Evolutionary conservation across 768 basidiomycete species (phyloP), one percentile per base, ranked within the genome.

Genomic region (Hericium coralloides): DNA sequence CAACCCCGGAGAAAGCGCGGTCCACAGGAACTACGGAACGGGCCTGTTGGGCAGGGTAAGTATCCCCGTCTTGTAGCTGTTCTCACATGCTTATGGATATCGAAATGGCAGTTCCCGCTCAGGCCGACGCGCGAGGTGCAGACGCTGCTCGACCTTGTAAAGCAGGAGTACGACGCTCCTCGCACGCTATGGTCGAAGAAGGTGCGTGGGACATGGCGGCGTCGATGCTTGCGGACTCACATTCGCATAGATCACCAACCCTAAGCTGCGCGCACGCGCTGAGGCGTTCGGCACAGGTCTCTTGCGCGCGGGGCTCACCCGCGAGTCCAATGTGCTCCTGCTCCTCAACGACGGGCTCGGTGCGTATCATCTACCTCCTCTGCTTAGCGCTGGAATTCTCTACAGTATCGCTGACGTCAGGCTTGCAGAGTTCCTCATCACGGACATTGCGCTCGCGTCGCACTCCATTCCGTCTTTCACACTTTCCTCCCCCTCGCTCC

Each of bases 21-120:
- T 94, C 15, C 95, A 95, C 69, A 81, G 95, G 65, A 92, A 90
- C 73, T 97, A 94, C 76, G 82, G 87, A 14, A 92, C 88, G 23
- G 90, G 90, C 14, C 74, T 89, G 57, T 79, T 83, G 82, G 93
- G 82, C 64, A 82, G 86, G 74, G 92, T 85, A 70, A 69, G 81
- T 48, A 18, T 48, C 23, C 52, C 37, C 26, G 18, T 3, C 38
- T 18, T 12, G 20, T 49, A 23, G 20, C 26, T 25, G 23, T 50
- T 12, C 22, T 10, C 49, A 50, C 20, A n/a, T 22, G 7, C 15
- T 50, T 2, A 37, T 48, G 43, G n/a, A 61, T 48, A 63, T 47
- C 7, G 7, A 22, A 10, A 48, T 39, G 26, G 38, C 64, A 93
- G 91, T 87, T 93, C 64, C 85, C 89, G 18, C 60, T 82, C 52